These are phyloP conservation scores for Saturnispora besseyi DNA, from an alignment of 805 yeast genomes.

Conservation along the genomic window DNA sequence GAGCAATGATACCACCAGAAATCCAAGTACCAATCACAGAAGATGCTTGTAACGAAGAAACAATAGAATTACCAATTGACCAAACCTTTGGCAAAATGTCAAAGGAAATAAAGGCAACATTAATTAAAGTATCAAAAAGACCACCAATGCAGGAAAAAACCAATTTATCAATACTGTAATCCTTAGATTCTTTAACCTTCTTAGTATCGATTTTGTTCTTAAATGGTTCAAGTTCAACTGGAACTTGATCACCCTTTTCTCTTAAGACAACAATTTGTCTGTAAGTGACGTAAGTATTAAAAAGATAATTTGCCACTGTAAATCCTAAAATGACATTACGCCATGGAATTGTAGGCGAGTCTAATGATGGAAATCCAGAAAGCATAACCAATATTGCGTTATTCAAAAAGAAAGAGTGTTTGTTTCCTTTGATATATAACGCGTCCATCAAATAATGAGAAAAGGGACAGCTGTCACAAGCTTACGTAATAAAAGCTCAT, in stretches of 20 bases:
- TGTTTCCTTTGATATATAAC: not conserved
- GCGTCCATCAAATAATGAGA: not conserved
- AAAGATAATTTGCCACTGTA: conserved; percentile 63
- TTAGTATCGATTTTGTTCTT: conserved; percentile 50
- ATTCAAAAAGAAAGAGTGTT: not conserved
- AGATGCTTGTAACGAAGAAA: conserved; percentile 13
- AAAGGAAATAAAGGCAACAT: conserved; percentile 46
- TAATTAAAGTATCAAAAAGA: conserved; percentile 43
- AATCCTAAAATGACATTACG: conserved; percentile 65
- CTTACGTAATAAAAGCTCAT: not conserved
- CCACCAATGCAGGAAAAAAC: conserved; percentile 53
- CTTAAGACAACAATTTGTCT: conserved; percentile 66
- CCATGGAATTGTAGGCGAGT: conserved; percentile 71
- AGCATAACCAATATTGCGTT: not conserved
- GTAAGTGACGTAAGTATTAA: conserved; percentile 62
- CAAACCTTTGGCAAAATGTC: conserved; percentile 62
- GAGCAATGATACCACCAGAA: conserved; percentile 52
- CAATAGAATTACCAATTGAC: conserved; percentile 24
- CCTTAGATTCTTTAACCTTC: conserved; percentile 68
- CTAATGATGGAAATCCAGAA: conserved; percentile 28
- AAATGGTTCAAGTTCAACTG: conserved; percentile 50
- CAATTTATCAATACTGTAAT: conserved; percentile 72
- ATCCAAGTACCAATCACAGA: conserved; percentile 18
- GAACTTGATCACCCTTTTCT: conserved; percentile 40
- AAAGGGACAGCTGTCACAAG: not conserved